Evolutionary conservation across 2,329 filamentous ascomycete species (phyloP), one percentile per base, ranked within the genome.

Genomic region (Cadophora sp.): DNA sequence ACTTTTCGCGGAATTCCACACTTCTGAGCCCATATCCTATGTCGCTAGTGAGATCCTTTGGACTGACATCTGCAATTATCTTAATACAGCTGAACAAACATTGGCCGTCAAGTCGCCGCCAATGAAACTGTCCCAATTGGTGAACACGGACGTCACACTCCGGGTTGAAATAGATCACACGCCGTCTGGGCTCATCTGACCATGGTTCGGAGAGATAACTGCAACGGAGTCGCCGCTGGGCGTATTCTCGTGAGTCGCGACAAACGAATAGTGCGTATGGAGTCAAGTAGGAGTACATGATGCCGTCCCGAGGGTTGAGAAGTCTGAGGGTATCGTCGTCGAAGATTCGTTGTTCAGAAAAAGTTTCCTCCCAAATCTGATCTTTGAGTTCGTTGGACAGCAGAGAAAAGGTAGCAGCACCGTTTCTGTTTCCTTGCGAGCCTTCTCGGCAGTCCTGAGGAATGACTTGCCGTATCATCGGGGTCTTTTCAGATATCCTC

Each of bases 341-440:
- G 14, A 51, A 51, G 48, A 51, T 51, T 27, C 48, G 48, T 51
- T 51, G 20, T 16, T 18, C 20, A 27, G 48, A 51, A 27, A 51
- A 51, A 51, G 48, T 27, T 51, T 51, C 48, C 48, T 51, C n/a
- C 48, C 48, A 51, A 51, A 30, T 27, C 22, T 20, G 24, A 51
- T 51, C 4, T 51, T 51, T 4, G 20, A 24, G 13, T 51, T 51
- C 48, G 48, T 51, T 51, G 48, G 22, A 13, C 20, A 22, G 27
- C 20, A 6, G 18, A 50, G 47, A 27, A 51, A 51, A 51, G 48
- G 48, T 51, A 27, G 48, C 48, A 16, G 27, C 9, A 51, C 14
- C 20, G 1, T 45, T 45, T 51, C 20, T 51, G 13, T 51, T 51
- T 51, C 48, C 48, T 51, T 51, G 14, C 20, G 20, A 51, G 48